Conservation (phyloP, 441 rosid species). For the Dalechampia spathulata region DNA sequence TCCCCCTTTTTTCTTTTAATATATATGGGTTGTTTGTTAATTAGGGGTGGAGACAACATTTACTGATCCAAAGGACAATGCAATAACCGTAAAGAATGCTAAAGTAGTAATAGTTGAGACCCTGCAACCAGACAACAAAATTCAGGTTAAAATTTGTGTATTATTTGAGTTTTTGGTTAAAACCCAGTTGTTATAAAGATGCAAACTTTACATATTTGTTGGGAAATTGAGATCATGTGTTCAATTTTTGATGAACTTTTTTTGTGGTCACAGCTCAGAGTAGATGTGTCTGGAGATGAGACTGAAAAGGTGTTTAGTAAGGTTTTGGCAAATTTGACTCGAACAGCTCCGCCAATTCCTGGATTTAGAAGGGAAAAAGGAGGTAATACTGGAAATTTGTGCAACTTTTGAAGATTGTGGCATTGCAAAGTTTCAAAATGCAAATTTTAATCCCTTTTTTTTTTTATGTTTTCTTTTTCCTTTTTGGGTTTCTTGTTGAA, state of each 20-base stretch:
- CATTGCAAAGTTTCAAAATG: neutral
- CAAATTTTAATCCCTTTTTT: too few species aligned
- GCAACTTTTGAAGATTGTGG: neutral
- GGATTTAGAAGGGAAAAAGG: slow-evolving; percentile 61
- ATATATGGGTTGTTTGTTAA: neutral
- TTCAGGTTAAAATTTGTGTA: slow-evolving; percentile 28
- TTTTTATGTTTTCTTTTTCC: slow-evolving; percentile 4
- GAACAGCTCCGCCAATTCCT: slow-evolving; percentile 52
- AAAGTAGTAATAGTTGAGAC: slow-evolving; percentile 40
- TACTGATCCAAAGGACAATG: slow-evolving; percentile 31
- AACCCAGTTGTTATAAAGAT: neutral
- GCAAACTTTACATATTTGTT: neutral
- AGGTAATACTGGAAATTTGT: slow-evolving; percentile 21
- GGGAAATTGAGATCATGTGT: slow-evolving; percentile 10
- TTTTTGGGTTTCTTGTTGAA: slow-evolving; percentile 6
- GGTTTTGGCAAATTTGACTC: slow-evolving; percentile 40
- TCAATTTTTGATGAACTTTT: too few species aligned
- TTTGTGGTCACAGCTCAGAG: slow-evolving; percentile 32
- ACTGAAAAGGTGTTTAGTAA: slow-evolving; percentile 40
- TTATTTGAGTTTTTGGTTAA: neutral
- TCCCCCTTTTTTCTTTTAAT: neutral
- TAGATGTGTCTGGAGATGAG: slow-evolving; percentile 44
- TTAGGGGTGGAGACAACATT: slow-evolving; percentile 47
- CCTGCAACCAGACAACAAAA: slow-evolving; percentile 29
- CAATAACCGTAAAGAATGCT: slow-evolving; percentile 37